Evolutionary conservation across 176 grass and related monocot species (phyloP).

Genomic region (Hordeum vulgare): DNA sequence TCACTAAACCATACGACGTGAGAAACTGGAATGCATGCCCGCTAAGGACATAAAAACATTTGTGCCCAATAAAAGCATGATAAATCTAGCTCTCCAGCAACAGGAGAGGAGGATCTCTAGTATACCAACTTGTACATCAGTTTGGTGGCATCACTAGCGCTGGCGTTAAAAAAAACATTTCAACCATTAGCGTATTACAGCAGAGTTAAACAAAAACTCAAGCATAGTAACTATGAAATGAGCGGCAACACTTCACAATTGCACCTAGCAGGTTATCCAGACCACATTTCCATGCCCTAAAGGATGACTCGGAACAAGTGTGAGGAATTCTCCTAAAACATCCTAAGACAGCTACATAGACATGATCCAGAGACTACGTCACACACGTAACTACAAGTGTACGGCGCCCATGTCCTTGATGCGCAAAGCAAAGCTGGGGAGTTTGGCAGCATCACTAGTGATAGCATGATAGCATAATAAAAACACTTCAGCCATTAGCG

Average conservation of each 20-base stretch:
- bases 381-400: background rate
- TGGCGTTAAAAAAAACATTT: background rate
- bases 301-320: background rate
- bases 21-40: background rate
- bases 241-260: background rate
- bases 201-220: background rate
- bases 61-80: background rate
- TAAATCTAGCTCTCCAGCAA: background rate
- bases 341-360: background rate
- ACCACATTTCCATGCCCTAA: background rate
- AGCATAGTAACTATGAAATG: background rate
- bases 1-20: background rate
- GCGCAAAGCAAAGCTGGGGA: background rate
- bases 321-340: background rate
- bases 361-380: background rate
- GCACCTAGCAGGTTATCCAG: background rate
- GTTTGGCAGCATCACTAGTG: background rate
- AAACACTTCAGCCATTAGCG: background rate
- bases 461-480: background rate
- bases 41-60: background rate
- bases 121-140: background rate
- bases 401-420: background rate
- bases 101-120: background rate
- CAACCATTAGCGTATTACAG: background rate
- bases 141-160: background rate